Percentiles rank a stretch among this genome's conserved stretches.
Evolutionary conservation across 2,329 filamentous ascomycete species (phyloP).

Genomic region (Epichloe uncinata): DNA sequence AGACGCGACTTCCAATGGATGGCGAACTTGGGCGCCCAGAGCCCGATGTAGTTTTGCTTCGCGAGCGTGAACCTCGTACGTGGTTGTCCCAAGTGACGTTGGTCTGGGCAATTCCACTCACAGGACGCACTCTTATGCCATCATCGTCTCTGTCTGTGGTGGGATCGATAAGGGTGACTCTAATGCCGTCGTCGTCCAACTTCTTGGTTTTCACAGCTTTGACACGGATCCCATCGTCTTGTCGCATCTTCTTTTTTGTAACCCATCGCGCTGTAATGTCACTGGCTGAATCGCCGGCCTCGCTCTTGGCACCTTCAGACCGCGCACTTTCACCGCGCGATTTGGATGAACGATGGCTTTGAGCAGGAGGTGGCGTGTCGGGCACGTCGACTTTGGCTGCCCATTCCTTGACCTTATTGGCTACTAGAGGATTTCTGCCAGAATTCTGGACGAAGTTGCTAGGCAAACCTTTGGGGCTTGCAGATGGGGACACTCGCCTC

Average conservation of each 20-base stretch:
- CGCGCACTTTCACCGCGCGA: constrained; percentile 18
- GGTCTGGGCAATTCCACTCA: constrained; percentile 15
- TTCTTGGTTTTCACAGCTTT: constrained; percentile 3
- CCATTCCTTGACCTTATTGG: constrained; percentile 51
- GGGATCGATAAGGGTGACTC: constrained; percentile 23
- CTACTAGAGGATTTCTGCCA: constrained; percentile 39
- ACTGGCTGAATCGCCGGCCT: constrained; percentile 14
- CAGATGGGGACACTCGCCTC: constrained; percentile 26
- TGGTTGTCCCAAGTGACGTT: constrained; percentile 10
- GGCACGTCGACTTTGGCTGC: constrained; percentile 40
- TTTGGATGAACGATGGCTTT: constrained; percentile 23
- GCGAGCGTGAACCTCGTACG: constrained; percentile 10
- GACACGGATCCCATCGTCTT: constrained; percentile 17
- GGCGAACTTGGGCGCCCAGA: constrained; percentile 10
- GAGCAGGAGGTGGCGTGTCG: constrained; percentile 21
- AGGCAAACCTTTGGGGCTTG: constrained; percentile 24
- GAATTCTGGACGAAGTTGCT: constrained; percentile 44
- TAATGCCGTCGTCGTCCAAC: constrained; percentile 28
- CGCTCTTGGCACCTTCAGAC: constrained; percentile 15
- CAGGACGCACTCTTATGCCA: constrained; percentile 17
- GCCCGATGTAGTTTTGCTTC: constrained; percentile 16
- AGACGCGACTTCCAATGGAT: constrained; percentile 17
- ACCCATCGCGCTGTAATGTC: constrained; percentile 14
- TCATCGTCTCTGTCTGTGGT: constrained; percentile 11
- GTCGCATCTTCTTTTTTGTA: constrained; percentile 2